Evolutionary conservation across 805 yeast genomes (phyloP).

Genomic region (Pichia exigua): DNA sequence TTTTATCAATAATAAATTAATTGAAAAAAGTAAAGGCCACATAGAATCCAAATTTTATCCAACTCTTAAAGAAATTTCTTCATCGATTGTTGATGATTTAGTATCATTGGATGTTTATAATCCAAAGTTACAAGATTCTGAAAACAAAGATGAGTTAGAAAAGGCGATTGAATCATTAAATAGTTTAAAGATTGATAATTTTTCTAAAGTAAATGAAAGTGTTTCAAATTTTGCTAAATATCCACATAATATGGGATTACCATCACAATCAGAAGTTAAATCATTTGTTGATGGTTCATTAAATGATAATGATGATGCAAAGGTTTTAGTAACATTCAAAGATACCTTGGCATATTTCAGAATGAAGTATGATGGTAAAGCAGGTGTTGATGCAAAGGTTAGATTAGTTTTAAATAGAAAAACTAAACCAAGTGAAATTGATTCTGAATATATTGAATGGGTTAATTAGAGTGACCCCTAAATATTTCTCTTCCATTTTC

Average conservation of each 20-base stretch:
- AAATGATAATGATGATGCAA: slow-evolving; percentile 47
- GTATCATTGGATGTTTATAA: slow-evolving; percentile 20
- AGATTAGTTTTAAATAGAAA: slow-evolving; percentile 52
- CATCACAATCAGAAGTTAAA: slow-evolving; percentile 58
- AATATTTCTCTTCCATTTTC: background rate
- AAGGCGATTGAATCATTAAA: slow-evolving; percentile 20
- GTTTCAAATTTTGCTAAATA: slow-evolving; percentile 34
- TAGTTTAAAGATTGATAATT: slow-evolving; percentile 32
- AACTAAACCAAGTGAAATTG: slow-evolving; percentile 36
- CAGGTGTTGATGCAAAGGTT: slow-evolving; percentile 58
- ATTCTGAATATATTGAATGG: slow-evolving; percentile 42
- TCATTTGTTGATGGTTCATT: slow-evolving; percentile 54
- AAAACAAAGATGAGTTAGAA: slow-evolving; percentile 11
- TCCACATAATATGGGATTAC: slow-evolving; percentile 70
- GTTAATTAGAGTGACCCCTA: slow-evolving; percentile 6
- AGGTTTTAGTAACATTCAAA: slow-evolving; percentile 49
- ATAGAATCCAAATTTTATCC: slow-evolving; percentile 11
- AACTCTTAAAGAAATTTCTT: slow-evolving; percentile 63
- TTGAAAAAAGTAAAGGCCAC: slow-evolving; percentile 31
- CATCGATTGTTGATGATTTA: slow-evolving; percentile 50
- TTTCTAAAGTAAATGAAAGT: slow-evolving; percentile 27
- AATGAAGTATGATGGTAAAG: slow-evolving; percentile 39
- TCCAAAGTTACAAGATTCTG: slow-evolving; percentile 16
- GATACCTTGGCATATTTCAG: slow-evolving; percentile 64
- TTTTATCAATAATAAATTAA: slow-evolving; percentile 45